Percentiles rank a stretch among this genome's conserved stretches.
Conservation (phyloP, 2,329 filamentous ascomycete genomes). For the Capronia epimyces region DNA sequence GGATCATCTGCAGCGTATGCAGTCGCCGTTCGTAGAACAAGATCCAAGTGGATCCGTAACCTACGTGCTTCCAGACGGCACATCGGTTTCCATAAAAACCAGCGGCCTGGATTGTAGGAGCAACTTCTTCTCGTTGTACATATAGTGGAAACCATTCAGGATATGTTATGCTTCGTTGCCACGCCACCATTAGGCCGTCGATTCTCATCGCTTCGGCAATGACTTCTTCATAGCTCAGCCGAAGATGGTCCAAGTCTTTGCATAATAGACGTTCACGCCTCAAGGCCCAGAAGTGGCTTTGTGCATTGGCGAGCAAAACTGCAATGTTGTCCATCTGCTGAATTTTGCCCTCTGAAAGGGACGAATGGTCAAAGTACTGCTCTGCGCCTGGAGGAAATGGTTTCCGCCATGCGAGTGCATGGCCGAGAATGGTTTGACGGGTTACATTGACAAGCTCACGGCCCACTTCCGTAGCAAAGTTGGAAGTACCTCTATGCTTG, state of each 20-base stretch:
- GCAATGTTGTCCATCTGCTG: conserved; percentile 20
- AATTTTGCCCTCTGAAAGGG: conserved; percentile 7
- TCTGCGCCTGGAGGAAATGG: conserved; percentile 17
- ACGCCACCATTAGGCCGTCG: conserved; percentile 18
- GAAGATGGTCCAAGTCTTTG: neutral
- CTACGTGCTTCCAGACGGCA: conserved; percentile 24
- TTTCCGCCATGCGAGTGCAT: conserved; percentile 16
- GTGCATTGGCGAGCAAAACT: conserved; percentile 13
- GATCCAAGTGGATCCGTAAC: conserved; percentile 15
- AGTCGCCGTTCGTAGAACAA: conserved; percentile 18
- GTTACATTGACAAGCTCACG: conserved; percentile 18
- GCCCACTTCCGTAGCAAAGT: conserved; percentile 14
- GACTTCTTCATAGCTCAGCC: conserved; percentile 7
- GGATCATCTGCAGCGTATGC: conserved; percentile 25
- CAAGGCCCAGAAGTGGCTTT: conserved; percentile 17
- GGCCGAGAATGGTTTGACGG: conserved; percentile 18
- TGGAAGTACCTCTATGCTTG: conserved; percentile 19
- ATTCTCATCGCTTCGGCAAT: conserved; percentile 21
- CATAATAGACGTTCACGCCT: neutral
- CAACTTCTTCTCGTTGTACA: conserved; percentile 20
- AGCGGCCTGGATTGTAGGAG: conserved; percentile 21
- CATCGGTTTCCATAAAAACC: conserved; percentile 27
- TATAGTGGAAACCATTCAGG: conserved; percentile 20
- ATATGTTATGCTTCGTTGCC: conserved; percentile 19
- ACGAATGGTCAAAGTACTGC: conserved; percentile 20